These are phyloP conservation scores for Boletus fagicola DNA, from an alignment of 768 basidiomycete genomes.

Conservation along the genomic window DNA sequence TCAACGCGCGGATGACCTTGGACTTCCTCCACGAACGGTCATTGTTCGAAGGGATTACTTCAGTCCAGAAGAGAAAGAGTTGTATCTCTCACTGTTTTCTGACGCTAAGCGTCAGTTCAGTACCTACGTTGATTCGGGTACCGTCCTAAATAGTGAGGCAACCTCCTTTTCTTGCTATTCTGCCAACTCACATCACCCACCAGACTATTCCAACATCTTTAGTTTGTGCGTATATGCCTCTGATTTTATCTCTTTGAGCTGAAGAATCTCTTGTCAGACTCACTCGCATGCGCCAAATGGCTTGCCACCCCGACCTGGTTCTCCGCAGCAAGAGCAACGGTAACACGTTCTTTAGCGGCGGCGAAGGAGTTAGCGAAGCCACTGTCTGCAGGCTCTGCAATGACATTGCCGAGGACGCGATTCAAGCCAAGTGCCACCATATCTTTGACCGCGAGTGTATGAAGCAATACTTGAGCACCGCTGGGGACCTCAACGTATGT, in stretches of 20 bases:
- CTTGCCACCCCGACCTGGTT: constrained; percentile 92
- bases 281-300: constrained; percentile 95
- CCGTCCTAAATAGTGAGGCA: constrained; percentile 83
- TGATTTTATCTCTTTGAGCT: not conserved
- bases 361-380: constrained; percentile 63
- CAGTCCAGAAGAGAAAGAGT: constrained; percentile 94
- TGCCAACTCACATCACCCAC: constrained; percentile 4
- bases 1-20: constrained; percentile 94
- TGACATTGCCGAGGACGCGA: constrained; percentile 96
- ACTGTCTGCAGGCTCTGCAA: constrained; percentile 94
- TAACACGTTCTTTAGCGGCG: constrained; percentile 49
- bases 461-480: constrained; percentile 81
- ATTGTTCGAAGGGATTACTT: constrained; percentile 88
- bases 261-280: constrained; percentile 48
- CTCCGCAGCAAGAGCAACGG: constrained; percentile 81
- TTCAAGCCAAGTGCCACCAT: constrained; percentile 89
- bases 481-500: constrained; percentile 61
- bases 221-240: constrained; percentile 51
- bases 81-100: constrained; percentile 88
- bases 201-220: constrained; percentile 90
- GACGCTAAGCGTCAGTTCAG: constrained; percentile 90
- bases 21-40: constrained; percentile 89
- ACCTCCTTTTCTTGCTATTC: not conserved
- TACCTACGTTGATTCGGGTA: constrained; percentile 89
- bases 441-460: constrained; percentile 97